phyloP scores from a whole-genome alignment of 805 yeast genomes.

The Brettanomyces bruxellensis region DNA sequence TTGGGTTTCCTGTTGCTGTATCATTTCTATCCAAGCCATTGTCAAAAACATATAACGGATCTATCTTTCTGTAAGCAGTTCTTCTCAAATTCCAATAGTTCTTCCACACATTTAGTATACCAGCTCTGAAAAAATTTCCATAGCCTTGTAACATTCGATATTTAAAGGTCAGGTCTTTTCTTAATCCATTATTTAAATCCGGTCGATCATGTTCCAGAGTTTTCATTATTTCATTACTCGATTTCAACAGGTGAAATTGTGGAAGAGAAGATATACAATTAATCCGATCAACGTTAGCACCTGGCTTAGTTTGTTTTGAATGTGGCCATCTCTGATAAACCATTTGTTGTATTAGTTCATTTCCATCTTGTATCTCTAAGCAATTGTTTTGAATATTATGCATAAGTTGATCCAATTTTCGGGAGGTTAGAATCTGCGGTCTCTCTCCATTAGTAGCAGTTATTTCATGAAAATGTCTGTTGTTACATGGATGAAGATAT shows the following conservation, averaged over 20 bases:
- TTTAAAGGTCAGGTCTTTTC: conserved; percentile 5
- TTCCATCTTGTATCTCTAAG: too few relatives aligned
- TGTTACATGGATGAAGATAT: too few relatives aligned
- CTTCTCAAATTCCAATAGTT: conserved; percentile 26
- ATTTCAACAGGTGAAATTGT: conserved; percentile 13
- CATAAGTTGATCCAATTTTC: too few relatives aligned
- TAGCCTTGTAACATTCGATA: conserved; percentile 16
- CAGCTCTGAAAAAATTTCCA: conserved; percentile 46
- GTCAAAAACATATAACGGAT: conserved; percentile 17
- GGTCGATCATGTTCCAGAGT: conserved; percentile 5
- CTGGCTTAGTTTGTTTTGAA: background rate
- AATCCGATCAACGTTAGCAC: conserved; percentile 1
- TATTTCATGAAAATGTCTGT: too few relatives aligned
- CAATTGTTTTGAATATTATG: too few relatives aligned
- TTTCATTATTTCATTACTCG: conserved; percentile 2
- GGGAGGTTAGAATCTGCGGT: too few relatives aligned
- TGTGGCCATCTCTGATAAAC: too few relatives aligned
- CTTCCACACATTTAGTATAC: conserved; percentile 47
- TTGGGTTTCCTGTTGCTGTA: conserved; percentile 17
- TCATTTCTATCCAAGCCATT: conserved; percentile 18
- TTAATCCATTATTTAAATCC: background rate
- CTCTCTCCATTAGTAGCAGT: too few relatives aligned
- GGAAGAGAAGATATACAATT: conserved; percentile 11
- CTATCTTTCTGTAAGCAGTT: conserved; percentile 18
- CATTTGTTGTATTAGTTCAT: too few relatives aligned